Evolutionary conservation across 2,329 filamentous ascomycete genomes (phyloP).

Genomic region (Aspergillus uvarum): DNA sequence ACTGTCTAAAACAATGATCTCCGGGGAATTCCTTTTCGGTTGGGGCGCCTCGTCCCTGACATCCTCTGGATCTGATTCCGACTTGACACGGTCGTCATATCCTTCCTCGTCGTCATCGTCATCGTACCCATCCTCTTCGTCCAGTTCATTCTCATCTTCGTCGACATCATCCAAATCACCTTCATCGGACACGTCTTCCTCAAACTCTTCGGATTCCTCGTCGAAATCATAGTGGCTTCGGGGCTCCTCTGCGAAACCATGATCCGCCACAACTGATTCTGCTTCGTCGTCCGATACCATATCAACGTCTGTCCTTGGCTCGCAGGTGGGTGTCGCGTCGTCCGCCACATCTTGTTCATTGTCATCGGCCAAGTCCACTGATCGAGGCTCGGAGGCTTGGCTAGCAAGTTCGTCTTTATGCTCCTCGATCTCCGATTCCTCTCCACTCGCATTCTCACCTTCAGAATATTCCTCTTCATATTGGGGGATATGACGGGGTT

Average conservation of each 20-base stretch:
- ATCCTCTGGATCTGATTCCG: conserved; percentile 20
- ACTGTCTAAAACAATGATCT: conserved; percentile 45
- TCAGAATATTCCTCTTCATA: neutral
- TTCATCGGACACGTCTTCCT: neutral
- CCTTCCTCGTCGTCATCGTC: conserved; percentile 16
- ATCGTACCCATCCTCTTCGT: conserved; percentile 11
- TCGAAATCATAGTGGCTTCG: conserved; percentile 1
- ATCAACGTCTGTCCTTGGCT: conserved; percentile 34
- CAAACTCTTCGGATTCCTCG: conserved; percentile 10
- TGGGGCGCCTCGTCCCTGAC: conserved; percentile 4
- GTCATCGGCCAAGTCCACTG: conserved; percentile 5
- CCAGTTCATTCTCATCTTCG: neutral
- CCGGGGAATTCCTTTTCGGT: conserved; percentile 22
- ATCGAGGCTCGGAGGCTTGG: neutral
- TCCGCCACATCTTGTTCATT: conserved; percentile 19
- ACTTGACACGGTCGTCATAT: conserved; percentile 20
- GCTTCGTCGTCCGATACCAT: conserved; percentile 3
- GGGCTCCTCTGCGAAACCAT: neutral
- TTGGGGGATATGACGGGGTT: neutral
- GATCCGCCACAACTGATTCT: neutral
- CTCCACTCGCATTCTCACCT: neutral
- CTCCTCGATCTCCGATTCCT: conserved; percentile 13
- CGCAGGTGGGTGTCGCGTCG: conserved; percentile 13
- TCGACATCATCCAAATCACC: neutral
- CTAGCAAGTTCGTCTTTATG: neutral